These are phyloP conservation scores for Corymbia citriodora DNA, from an alignment of 441 rosid genomes.

Conservation along the genomic window DNA sequence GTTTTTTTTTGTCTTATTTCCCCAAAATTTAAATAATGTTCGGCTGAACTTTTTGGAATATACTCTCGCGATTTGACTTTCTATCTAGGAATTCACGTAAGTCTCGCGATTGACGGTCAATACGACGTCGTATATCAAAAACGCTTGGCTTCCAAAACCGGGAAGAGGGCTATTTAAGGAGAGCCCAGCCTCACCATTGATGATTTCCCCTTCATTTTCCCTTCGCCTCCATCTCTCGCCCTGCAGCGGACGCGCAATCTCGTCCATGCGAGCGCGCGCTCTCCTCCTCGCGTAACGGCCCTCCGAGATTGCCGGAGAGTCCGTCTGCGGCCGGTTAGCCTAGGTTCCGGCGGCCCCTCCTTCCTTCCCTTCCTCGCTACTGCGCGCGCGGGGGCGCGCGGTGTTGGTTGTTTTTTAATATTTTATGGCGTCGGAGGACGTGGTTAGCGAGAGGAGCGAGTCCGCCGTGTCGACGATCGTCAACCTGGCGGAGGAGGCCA, in stretches of 20 bases:
- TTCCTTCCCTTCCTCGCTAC: neutral
- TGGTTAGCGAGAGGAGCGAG: slow-evolving; percentile 8
- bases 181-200: accelerated
- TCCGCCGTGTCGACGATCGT: slow-evolving; percentile 15
- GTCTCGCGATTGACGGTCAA: neutral
- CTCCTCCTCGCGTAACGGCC: neutral
- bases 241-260: neutral
- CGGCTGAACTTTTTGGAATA: neutral
- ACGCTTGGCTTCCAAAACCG: neutral
- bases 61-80: neutral
- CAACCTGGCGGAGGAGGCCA: slow-evolving; percentile 20
- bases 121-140: neutral
- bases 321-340: neutral
- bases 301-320: neutral
- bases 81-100: neutral
- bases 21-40: neutral
- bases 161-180: neutral
- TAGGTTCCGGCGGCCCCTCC: neutral
- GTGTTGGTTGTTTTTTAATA: neutral
- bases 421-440: slow-evolving; percentile 17
- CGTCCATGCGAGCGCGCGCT: neutral
- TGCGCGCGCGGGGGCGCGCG: neutral
- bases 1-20: too few relatives aligned
- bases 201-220: accelerated
- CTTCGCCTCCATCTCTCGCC: neutral